Evolutionary conservation across 75 land plant genomes (phyloP), one percentile per base, ranked within the genome.

Genomic region (Cryptomeria japonica): DNA sequence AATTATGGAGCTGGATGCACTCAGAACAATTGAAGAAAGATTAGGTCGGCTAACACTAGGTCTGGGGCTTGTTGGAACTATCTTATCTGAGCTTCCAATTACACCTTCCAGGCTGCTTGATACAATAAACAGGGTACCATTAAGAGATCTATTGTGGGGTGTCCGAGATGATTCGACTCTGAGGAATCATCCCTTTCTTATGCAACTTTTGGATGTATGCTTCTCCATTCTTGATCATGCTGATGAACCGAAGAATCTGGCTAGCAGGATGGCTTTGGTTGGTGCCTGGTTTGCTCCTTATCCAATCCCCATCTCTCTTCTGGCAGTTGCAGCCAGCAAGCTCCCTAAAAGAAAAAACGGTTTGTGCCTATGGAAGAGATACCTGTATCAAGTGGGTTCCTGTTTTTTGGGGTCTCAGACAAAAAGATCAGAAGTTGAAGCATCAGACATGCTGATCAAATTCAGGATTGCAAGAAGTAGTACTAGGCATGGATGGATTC

Each of bases 281-380:
- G 91, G 96, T 47, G 96, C 96, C 10, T 97, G 98, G 96, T 96
- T 96, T 86, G 98, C 96, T 38, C 96, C 99, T 0, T 80, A 90
- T 70, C 88, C 97, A 10, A 89, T 93, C 88, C 97, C 98, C 11
- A 76, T 95, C 44, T 87, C 93, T 19, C 90, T 96, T 12, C 85
- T 97, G 70, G 92, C 97, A 32, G 38, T 90, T 12, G 95, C 96
- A 9, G 97, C 97, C 5, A 83, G 89, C n/a, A 94, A 91, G 88
- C 70, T 92, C 19, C 93, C 92, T 18, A 88, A 88, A 68, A 90
- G 91, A 64, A 73, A 87, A 18, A 77, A 68, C 18, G 37, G 90
- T 0, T 49, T 77, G 58, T 55, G 55, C 14, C 11, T 90, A 18
- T 93, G 93, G 93, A 92, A 88, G 82, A 93, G 83, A 78, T 86